These are phyloP conservation scores for Gossypium thurberi DNA, from an alignment of 345 rosid species.

Conservation along the genomic window DNA sequence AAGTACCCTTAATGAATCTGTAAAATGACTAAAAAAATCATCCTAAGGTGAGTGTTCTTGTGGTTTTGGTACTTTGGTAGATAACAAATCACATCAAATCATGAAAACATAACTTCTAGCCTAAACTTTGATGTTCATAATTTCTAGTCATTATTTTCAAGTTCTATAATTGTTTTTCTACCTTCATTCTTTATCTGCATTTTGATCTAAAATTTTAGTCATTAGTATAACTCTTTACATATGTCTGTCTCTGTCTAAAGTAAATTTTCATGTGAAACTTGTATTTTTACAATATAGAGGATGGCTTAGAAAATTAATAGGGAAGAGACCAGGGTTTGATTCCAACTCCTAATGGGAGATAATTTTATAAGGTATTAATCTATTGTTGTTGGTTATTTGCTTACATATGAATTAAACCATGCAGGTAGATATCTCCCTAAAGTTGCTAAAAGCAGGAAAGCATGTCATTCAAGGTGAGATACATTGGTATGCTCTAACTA, in stretches of 20 bases:
- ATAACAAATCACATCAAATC: background rate
- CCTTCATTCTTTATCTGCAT: background rate
- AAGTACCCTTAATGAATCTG: background rate
- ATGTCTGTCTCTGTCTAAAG: background rate
- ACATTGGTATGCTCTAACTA: background rate
- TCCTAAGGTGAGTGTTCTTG: background rate
- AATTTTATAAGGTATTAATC: background rate
- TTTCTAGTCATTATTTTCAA: background rate
- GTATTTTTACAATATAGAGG: background rate
- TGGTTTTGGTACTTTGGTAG: background rate
- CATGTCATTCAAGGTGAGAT: conserved; percentile 83
- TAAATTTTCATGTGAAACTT: background rate
- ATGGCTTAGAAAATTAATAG: background rate
- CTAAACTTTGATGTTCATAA: background rate
- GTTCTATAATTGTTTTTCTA: background rate
- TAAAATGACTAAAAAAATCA: background rate
- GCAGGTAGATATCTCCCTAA: conserved; percentile 75
- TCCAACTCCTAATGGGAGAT: background rate
- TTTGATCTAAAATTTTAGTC: background rate
- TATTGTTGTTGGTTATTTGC: background rate
- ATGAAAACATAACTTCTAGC: background rate
- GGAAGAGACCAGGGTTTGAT: background rate
- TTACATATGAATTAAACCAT: conserved; percentile 8
- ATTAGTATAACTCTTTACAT: background rate
- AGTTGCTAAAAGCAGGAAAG: conserved; percentile 81